Evolutionary conservation across 169 alveolate genomes (phyloP).

Genomic region (Perkinsus marinus): DNA sequence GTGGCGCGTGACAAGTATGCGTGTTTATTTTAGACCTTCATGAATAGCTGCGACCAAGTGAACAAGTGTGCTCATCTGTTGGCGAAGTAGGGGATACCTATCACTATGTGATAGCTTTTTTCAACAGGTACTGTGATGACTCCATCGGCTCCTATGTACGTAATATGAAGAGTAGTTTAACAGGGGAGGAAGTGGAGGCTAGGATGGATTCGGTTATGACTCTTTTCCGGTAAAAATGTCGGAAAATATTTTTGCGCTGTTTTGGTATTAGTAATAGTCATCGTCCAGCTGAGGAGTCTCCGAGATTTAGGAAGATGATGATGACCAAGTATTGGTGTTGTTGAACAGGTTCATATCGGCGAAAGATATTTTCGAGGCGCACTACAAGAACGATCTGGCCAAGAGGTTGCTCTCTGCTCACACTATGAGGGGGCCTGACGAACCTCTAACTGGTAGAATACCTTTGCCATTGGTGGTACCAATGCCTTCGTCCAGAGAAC

Average conservation of each 20-base stretch:
- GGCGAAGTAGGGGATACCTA: neutral
- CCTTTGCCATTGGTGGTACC: neutral
- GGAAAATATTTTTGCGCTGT: no score
- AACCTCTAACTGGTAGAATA: neutral
- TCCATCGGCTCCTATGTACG: neutral
- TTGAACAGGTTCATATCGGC: neutral
- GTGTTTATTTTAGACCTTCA: neutral
- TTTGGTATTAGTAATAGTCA: no score
- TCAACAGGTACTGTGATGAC: neutral
- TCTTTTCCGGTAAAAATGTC: neutral
- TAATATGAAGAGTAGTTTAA: neutral
- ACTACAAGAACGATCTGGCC: neutral
- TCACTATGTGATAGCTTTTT: no score
- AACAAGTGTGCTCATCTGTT: neutral
- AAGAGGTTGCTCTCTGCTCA: neutral
- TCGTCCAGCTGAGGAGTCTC: no score
- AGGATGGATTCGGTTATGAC: neutral
- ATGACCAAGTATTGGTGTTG: no score
- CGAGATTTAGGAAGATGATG: no score
- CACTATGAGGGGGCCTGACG: neutral
- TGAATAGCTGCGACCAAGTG: neutral
- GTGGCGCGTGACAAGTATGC: neutral
- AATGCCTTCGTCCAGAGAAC: neutral
- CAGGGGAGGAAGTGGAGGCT: neutral
- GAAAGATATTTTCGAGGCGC: neutral